Percentiles rank a stretch among this genome's conserved stretches.
phyloP scores from a whole-genome alignment of 495 filamentous ascomycete species.

The Penicillium parvum region DNA sequence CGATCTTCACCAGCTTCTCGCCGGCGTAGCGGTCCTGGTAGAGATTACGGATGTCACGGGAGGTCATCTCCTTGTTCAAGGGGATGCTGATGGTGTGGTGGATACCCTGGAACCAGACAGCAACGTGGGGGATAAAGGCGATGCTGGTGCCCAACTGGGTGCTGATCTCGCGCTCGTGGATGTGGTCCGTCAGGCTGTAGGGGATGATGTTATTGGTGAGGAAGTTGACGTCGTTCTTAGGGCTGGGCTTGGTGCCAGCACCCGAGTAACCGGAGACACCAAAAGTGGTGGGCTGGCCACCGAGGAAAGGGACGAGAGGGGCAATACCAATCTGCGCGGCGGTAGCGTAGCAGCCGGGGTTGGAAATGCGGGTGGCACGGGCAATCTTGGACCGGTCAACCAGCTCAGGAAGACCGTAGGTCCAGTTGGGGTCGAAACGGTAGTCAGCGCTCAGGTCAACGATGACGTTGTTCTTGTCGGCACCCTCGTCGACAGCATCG shows the following conservation, averaged over 20 bases:
- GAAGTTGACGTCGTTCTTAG: slow-evolving; percentile 91
- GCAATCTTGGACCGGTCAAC: slow-evolving; percentile 72
- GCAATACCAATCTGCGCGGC: slow-evolving; percentile 91
- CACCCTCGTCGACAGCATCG: slow-evolving; percentile 77
- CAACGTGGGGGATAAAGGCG: slow-evolving; percentile 92
- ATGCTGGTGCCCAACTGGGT: slow-evolving; percentile 70
- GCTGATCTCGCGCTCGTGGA: slow-evolving; percentile 91
- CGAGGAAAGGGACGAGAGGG: slow-evolving; percentile 73
- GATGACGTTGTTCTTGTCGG: slow-evolving; percentile 71
- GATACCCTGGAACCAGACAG: slow-evolving; percentile 97
- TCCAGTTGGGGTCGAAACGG: slow-evolving; percentile 86
- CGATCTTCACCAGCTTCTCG: slow-evolving; percentile 88
- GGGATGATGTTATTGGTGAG: slow-evolving; percentile 88
- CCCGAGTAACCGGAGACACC: slow-evolving; percentile 96
- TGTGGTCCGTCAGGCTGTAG: slow-evolving; percentile 91
- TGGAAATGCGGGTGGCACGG: slow-evolving; percentile 80
- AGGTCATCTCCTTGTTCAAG: slow-evolving; percentile 75
- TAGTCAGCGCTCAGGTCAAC: slow-evolving; percentile 95
- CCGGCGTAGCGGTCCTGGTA: slow-evolving; percentile 96
- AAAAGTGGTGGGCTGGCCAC: slow-evolving; percentile 79
- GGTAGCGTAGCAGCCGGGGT: slow-evolving; percentile 96
- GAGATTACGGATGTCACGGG: slow-evolving; percentile 86
- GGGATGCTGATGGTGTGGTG: slow-evolving; percentile 89
- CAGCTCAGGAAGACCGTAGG: slow-evolving; percentile 92
- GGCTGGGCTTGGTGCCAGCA: slow-evolving; percentile 89